These are phyloP conservation scores for Aspergillus sp. DNA, from an alignment of 2,329 filamentous ascomycete genomes.

Conservation along the genomic window DNA sequence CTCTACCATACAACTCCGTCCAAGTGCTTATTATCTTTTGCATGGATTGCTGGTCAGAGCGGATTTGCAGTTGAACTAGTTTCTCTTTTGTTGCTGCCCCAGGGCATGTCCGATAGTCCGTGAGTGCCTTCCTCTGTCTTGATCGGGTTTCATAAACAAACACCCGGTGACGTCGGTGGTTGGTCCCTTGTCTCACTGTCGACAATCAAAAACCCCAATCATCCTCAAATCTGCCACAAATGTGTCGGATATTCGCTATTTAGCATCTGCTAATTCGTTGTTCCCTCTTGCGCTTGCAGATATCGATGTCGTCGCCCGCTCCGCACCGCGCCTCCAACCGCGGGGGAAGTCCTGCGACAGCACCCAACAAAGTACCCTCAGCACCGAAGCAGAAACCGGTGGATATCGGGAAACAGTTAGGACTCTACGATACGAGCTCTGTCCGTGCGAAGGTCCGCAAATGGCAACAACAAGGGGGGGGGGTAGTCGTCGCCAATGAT, in stretches of 20 bases:
- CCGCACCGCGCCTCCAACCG: slow-evolving; percentile 32
- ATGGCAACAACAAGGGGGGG: slow-evolving; percentile 75
- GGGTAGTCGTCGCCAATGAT: slow-evolving; percentile 57
- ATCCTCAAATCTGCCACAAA: not conserved
- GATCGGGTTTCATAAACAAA: slow-evolving; percentile 1
- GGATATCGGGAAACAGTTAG: slow-evolving; percentile 46
- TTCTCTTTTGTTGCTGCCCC: not conserved
- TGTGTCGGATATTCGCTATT: slow-evolving; percentile 8
- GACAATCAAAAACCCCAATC: not conserved
- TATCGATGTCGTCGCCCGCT: slow-evolving; percentile 36
- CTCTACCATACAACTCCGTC: too few relatives aligned
- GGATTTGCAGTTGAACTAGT: not conserved
- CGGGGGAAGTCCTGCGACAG: slow-evolving; percentile 51
- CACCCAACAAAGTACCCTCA: slow-evolving; percentile 13
- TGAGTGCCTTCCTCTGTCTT: not conserved
- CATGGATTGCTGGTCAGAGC: not conserved
- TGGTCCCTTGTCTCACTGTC: not conserved
- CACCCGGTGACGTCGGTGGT: not conserved
- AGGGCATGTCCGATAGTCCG: not conserved
- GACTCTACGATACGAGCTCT: slow-evolving; percentile 55
- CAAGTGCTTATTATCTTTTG: not conserved
- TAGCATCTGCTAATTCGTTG: not conserved
- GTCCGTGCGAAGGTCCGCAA: slow-evolving; percentile 72
- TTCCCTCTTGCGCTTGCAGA: slow-evolving; percentile 7
- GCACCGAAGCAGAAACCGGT: slow-evolving; percentile 50